Conservation (phyloP, 2,329 filamentous ascomycete species). For the Penicillium sp. region DNA sequence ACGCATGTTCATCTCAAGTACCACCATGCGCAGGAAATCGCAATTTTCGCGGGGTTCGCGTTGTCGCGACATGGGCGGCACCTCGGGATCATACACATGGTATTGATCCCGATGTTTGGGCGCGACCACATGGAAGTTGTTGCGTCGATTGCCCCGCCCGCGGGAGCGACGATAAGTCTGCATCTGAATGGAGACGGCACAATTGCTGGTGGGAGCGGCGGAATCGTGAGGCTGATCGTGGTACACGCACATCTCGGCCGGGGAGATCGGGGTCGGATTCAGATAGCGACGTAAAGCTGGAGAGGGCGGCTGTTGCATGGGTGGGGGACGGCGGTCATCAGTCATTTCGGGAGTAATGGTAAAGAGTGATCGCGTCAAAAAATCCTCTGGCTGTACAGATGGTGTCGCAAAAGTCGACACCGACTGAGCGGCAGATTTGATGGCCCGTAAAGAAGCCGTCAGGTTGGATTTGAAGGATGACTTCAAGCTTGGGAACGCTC, state of each 20-base stretch:
- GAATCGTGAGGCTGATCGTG: slow-evolving; percentile 35
- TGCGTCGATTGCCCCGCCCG: slow-evolving; percentile 24
- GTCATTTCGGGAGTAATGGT: slow-evolving; percentile 53
- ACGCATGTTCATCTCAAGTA: slow-evolving; percentile 64
- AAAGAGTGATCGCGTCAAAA: slow-evolving; percentile 53
- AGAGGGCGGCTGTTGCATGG: slow-evolving; percentile 49
- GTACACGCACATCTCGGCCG: slow-evolving; percentile 42
- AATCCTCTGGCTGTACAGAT: slow-evolving; percentile 51
- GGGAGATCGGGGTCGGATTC: slow-evolving; percentile 49
- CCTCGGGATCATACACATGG: slow-evolving; percentile 29
- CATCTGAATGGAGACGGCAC: slow-evolving; percentile 55
- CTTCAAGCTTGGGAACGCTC: slow-evolving; percentile 38
- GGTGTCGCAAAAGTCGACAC: slow-evolving; percentile 54
- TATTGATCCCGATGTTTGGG: slow-evolving; percentile 40
- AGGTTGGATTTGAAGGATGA: slow-evolving; percentile 58
- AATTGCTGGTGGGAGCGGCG: slow-evolving; percentile 25
- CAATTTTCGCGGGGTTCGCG: slow-evolving; percentile 60
- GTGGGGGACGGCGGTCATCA: slow-evolving; percentile 55
- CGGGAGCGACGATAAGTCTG: slow-evolving; percentile 50
- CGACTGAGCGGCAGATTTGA: slow-evolving; percentile 56
- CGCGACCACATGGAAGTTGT: slow-evolving; percentile 34
- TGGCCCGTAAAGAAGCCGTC: slow-evolving; percentile 55
- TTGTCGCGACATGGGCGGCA: slow-evolving; percentile 46
- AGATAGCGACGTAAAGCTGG: slow-evolving; percentile 55
- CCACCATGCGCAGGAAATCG: slow-evolving; percentile 58